These are phyloP conservation scores for Pholiota molesta DNA, from an alignment of 768 basidiomycete species.

Conservation along the genomic window DNA sequence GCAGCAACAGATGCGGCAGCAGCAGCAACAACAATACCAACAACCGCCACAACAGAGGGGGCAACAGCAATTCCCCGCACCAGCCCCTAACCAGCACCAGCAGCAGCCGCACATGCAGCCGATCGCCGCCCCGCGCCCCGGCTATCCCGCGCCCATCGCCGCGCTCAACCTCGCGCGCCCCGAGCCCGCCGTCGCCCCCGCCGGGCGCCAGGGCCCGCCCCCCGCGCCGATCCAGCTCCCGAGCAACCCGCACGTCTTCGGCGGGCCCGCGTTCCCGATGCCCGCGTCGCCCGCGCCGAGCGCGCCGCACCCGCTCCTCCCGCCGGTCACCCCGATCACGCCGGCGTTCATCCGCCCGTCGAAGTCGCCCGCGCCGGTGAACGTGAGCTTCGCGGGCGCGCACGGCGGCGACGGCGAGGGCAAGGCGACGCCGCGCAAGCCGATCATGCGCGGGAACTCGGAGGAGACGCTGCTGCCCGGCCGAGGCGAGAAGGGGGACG, in stretches of 20 bases:
- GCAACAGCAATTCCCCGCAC: neutral
- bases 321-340: constrained; percentile 77
- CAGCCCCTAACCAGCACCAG: constrained; percentile 6
- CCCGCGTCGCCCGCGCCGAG: constrained; percentile 32
- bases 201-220: constrained; percentile 25
- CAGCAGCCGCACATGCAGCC: constrained; percentile 14
- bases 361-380: constrained; percentile 19
- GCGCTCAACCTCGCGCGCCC: constrained; percentile 63
- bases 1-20: constrained; percentile 11
- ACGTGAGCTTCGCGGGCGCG: constrained; percentile 45
- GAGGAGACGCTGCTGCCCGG: constrained; percentile 71
- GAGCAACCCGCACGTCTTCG: constrained; percentile 5
- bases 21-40: neutral
- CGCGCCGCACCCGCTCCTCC: constrained; percentile 72
- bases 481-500: constrained; percentile 75
- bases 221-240: constrained; percentile 11
- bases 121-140: constrained; percentile 72
- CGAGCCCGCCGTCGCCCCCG: constrained; percentile 40
- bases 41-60: neutral
- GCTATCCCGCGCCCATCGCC: constrained; percentile 72
- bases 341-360: constrained; percentile 77
- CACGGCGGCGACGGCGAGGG: constrained; percentile 33
- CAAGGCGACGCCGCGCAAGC: constrained; percentile 34
- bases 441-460: constrained; percentile 68
- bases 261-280: constrained; percentile 15